phyloP scores from a whole-genome alignment of 106 monocot genomes.

The Vanilla planifolia region DNA sequence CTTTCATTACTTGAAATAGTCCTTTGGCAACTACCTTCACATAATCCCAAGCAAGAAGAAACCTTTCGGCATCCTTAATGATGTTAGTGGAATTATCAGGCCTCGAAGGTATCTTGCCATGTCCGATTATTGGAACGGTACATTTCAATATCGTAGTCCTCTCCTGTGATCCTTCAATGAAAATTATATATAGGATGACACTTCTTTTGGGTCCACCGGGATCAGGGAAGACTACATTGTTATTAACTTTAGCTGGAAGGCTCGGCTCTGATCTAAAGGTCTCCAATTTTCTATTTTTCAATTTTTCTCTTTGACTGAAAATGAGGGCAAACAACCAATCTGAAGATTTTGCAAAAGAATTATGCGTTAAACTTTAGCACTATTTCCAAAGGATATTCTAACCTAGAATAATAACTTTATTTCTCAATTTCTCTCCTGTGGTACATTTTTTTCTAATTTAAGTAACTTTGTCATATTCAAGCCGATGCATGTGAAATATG shows the following conservation, averaged over 20 bases:
- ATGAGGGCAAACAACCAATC: too few species aligned
- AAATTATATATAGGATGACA: slow-evolving; percentile 38
- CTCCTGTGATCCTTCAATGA: background rate
- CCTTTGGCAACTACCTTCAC: background rate
- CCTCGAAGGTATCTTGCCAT: slow-evolving; percentile 14
- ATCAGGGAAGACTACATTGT: slow-evolving; percentile 54
- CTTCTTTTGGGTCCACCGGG: slow-evolving; percentile 63
- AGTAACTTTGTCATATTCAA: too few species aligned
- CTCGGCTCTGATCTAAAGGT: slow-evolving; percentile 45
- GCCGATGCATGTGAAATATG: too few species aligned
- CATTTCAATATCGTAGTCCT: background rate
- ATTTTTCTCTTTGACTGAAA: background rate
- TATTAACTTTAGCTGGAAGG: slow-evolving; percentile 59
- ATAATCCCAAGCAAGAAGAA: slow-evolving; percentile 12
- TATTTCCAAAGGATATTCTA: background rate
- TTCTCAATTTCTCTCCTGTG: too few species aligned
- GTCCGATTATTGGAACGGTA: background rate
- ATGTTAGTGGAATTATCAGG: slow-evolving; percentile 14
- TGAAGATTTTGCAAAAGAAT: too few species aligned
- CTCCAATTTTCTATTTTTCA: background rate
- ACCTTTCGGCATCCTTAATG: slow-evolving; percentile 4
- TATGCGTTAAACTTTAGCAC: background rate
- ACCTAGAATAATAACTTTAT: too few species aligned
- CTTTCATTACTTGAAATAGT: slow-evolving; percentile 1
- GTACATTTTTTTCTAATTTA: too few species aligned